Percentiles rank a stretch among this genome's conserved stretches.
Evolutionary conservation across 2,329 filamentous ascomycete genomes (phyloP).

Genomic region (Ramichloridium luteum): DNA sequence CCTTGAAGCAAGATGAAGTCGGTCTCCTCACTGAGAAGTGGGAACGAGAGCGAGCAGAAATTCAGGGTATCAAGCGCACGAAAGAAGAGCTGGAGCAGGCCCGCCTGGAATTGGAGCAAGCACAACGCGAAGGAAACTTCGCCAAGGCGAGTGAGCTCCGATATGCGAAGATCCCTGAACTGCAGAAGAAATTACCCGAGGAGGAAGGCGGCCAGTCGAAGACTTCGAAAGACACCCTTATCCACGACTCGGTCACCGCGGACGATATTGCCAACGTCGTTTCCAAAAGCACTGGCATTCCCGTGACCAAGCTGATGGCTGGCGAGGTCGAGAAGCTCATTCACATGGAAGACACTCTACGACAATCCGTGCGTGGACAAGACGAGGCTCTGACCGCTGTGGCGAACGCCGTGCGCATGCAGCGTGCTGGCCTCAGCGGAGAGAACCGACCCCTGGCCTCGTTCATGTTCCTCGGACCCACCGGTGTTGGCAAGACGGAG

Average conservation of each 20-base stretch:
- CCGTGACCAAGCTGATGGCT: conserved; percentile 79
- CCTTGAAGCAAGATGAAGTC: conserved; percentile 64
- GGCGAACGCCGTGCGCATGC: conserved; percentile 83
- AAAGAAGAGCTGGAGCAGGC: conserved; percentile 84
- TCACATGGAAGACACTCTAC: conserved; percentile 83
- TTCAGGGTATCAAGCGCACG: conserved; percentile 73
- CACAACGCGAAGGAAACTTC: conserved; percentile 79
- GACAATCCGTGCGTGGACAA: conserved; percentile 76
- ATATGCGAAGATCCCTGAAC: conserved; percentile 71
- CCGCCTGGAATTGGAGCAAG: conserved; percentile 71
- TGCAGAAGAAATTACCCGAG: conserved; percentile 68
- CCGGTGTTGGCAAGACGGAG: conserved; percentile 93
- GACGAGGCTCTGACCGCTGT: conserved; percentile 88
- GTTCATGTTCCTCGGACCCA: conserved; percentile 96
- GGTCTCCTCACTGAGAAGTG: conserved; percentile 66
- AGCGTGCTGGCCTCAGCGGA: conserved; percentile 80
- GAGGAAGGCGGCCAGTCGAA: conserved; percentile 46
- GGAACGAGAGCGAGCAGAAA: conserved; percentile 79
- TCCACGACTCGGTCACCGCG: conserved; percentile 88
- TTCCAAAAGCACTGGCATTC: conserved; percentile 82
- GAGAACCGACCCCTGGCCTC: conserved; percentile 85
- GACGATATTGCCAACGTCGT: conserved; percentile 93
- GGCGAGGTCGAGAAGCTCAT: conserved; percentile 92
- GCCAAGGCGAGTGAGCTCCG: conserved; percentile 79
- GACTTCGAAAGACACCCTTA: conserved; percentile 42